Base-by-base conservation (phyloP, 441 rosid species). In the Populus hybrid region DNA sequence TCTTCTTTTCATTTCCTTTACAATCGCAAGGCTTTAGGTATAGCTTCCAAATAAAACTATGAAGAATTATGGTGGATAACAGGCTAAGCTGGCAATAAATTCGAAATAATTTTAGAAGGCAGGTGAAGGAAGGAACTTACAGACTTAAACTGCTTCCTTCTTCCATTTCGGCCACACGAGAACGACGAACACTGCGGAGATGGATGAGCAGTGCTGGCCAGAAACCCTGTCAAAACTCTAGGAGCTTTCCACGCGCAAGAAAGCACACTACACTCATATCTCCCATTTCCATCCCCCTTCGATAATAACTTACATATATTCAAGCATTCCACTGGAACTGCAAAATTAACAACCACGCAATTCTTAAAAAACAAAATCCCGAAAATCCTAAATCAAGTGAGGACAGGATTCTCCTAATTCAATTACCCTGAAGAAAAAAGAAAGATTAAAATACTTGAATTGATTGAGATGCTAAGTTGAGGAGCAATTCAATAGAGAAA, bases 201-300 rank as follows among this genome's bases (percentile, higher is more conserved):
- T 4, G 57, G 57, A 81, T 91, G 92, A 0, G 97, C 87, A 34
- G 99, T 94, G 87, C 86, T 91, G 5, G 97, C 95, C 64, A 93
- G 91, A 83, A 90, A 90, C 61, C 99, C 97, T 46, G 99, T 90
- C 86, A 96, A 84, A 63, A 87, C 92, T 83, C 98, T 89, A 6
- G 98, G 99, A 77, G 95, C 92, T 85, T 91, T 94, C 97, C 95
- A 93, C 65, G 97, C 97, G 79, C 97, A 92, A 1, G 97, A 94
- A 68, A 96, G 88, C 65, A 88, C 87, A 72, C 79, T 90, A 85
- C 97, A 94, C 80, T 90, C 98, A 64, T 83, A 86, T 87, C 92
- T 92, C 59, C 86, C 94, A 76, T 81, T 83, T 61, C 81, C 93
- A 21, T 90, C 97, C 77, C 97, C 93, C 85, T 91, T 90, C 12